Base-by-base conservation (phyloP, 1,139 yeast genomes). In the Saccharomycopsis hybrid region DNA sequence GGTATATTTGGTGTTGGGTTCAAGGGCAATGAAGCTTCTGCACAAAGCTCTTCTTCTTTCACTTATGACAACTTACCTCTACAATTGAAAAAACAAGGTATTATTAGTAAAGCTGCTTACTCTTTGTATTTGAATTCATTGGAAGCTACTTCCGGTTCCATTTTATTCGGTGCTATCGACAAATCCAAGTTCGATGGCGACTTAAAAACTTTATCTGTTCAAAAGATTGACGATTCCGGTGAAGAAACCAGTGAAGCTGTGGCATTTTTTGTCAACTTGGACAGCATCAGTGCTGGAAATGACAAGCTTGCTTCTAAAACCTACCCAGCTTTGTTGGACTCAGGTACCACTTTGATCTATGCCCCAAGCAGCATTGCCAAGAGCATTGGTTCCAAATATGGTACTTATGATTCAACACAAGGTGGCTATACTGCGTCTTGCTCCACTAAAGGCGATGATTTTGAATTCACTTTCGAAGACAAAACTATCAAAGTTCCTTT, bases 141-240 rank as follows among this genome's bases (percentile, higher is more conserved):
- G 4, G 66, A 68, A 13, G 64, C 77, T 4, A 57, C 60, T n/a
- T 51, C 62, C 1, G 85, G 85, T 3, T 59, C 69, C 11, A 62
- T 80, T 41, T 66, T 79, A 43, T 80, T 80, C 60, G 85, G 85
- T 3, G 85, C 78, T 32, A 65, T 77, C 47, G 85, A 80, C 60
- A 66, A 69, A 39, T 74, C 78, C 38, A 80, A 79, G 62, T 73
- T 69, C 54, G 55, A 64, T 0, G 85, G 84, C 5, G 61, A 63
- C 1, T 65, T 78, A 54, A 63, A 55, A 35, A 52, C 56, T 1
- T 46, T 60, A 30, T 50, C 44, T 25, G 52, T 59, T 48, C 43
- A 38, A 51, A 35, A 58, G 59, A 7, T 56, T 60, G 46, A 70
- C 67, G n/a, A 53, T 56, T 37, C 35, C 24, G 47, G 46, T 25